Evolutionary conservation across 306 rosid genomes (phyloP), one percentile per base, ranked within the genome.

Genomic region (Erythrophleum fordii): DNA sequence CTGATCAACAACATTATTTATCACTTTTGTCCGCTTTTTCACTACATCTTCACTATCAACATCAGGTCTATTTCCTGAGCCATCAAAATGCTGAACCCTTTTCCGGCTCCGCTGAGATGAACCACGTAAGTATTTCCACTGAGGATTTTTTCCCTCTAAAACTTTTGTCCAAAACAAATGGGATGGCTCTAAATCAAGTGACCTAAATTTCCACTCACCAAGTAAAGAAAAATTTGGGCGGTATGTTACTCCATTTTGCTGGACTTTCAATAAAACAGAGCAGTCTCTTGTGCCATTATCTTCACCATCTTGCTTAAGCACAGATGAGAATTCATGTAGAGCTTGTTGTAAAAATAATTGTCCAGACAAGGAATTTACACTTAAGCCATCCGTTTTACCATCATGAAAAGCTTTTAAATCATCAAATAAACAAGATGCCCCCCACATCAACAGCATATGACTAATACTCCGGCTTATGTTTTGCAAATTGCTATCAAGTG

Each of bases 361-460:
- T 37, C 74, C 88, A 56, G 85, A 72, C 45, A 56, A 71, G 20
- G 76, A 79, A 56, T 73, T 77, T 31, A 42, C 64, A 68, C 62
- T 64, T 60, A 83, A 66, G n/a, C 48, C 35, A 52, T 75, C 81
- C 52, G 69, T 78, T 58, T 85, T 77, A 77, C 74, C 69, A 68
- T 56, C 69, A 76, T 88, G 97, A 66, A 90, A 92, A 84, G 82
- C 78, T 25, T 85, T 85, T 88, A 95, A 80, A 53, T 81, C 85
- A 45, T 85, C 84, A 73, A 95, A 92, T 74, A 91, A 91, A 82
- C 72, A 76, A 77, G 91, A 80, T 8, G 91, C 91, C n/a, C 98
- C 97, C 94, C 95, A 90, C 90, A 90, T 89, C 77, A 95, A 88
- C 73, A 95, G 85, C 85, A 45, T 78, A 64, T 94, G 94, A 76